Base-by-base conservation (phyloP, 345 rosid genomes). In the Toxicodendron radicans region DNA sequence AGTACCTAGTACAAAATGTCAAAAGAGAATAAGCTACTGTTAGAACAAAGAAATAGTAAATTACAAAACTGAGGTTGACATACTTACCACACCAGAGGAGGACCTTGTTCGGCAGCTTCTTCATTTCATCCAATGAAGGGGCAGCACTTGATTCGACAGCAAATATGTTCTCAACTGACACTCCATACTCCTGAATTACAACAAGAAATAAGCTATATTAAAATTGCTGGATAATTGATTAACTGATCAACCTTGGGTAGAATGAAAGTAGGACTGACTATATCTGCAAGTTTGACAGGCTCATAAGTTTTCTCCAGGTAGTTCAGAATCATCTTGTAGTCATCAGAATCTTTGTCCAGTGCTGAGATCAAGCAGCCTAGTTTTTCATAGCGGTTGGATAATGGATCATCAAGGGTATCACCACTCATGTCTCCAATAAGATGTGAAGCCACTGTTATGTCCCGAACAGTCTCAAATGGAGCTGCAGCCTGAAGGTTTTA, bases 51-150 rank as follows among this genome's bases (percentile, higher is more conserved):
- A 51, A 14, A 0, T 2, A 54, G 33, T 10, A 46, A 4, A 12
- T 18, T 1, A 2, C 0, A 10, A 24, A 13, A 9, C 0, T 13
- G 2, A 23, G 1, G 2, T 53, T 33, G 16, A 68, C 32, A 64
- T 32, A 4, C 87, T 79, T 73, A 92, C 98, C 96, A 75, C 95
- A 95, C 97, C 99, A 91, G 48, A 91, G 53, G 24, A 91, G 92
- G 33, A 88, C 79, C 71, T 87, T 91, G 82, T 89, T 93, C 0
- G 94, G 89, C 32, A 85, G 41, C 75, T 89, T 84, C 79, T 86
- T 90, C 38, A 90, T 76, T 7, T 89, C 96, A 32, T 91, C 96
- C 58, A 87, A 53, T 0, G 95, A 82, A n/a, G 93, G 92, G 17
- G 78, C 73, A 0, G 87, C 94, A 0, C 76, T 69, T 0, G 91